Evolutionary conservation across 2,329 filamentous ascomycete species (phyloP).

Genomic region (Scedosporium minutisporum): DNA sequence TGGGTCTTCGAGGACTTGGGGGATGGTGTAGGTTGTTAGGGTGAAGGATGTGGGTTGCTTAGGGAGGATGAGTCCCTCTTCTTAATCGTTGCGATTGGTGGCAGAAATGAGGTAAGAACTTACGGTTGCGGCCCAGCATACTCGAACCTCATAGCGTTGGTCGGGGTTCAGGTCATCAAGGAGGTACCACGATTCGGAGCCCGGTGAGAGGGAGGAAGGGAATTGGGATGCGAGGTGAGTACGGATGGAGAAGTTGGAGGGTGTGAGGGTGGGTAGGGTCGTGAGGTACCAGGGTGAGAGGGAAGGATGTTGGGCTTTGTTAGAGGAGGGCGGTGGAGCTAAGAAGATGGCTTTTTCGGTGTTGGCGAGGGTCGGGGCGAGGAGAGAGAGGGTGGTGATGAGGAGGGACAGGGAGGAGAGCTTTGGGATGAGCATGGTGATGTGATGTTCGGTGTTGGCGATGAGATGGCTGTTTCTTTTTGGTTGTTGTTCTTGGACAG

Average conservation of each 20-base stretch:
- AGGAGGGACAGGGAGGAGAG: slow-evolving; percentile 5
- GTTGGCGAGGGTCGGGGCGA: slow-evolving; percentile 46
- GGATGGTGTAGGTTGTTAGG: slow-evolving; percentile 54
- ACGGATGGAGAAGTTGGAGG: slow-evolving; percentile 43
- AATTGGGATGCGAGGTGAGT: slow-evolving; percentile 60
- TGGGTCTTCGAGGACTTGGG: slow-evolving; percentile 51
- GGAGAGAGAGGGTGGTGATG: slow-evolving; percentile 10
- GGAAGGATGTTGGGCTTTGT: slow-evolving; percentile 37
- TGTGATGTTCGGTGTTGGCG: not conserved
- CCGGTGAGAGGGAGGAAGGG: slow-evolving; percentile 44
- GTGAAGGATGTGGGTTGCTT: slow-evolving; percentile 81
- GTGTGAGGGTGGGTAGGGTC: slow-evolving; percentile 59
- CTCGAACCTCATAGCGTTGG: slow-evolving; percentile 78
- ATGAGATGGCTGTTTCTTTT: not conserved
- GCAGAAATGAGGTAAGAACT: slow-evolving; percentile 28
- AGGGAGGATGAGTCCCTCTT: slow-evolving; percentile 8
- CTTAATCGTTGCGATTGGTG: too few species aligned
- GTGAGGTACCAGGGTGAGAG: slow-evolving; percentile 31
- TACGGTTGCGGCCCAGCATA: slow-evolving; percentile 92
- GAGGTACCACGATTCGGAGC: slow-evolving; percentile 67
- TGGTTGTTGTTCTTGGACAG: not conserved
- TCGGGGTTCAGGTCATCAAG: slow-evolving; percentile 60
- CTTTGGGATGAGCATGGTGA: slow-evolving; percentile 1
- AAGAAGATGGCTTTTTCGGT: slow-evolving; percentile 87
- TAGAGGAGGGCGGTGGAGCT: slow-evolving; percentile 49